These are phyloP conservation scores for Trichophyton benhamiae DNA, from an alignment of 2,329 filamentous ascomycete genomes.

Conservation along the genomic window DNA sequence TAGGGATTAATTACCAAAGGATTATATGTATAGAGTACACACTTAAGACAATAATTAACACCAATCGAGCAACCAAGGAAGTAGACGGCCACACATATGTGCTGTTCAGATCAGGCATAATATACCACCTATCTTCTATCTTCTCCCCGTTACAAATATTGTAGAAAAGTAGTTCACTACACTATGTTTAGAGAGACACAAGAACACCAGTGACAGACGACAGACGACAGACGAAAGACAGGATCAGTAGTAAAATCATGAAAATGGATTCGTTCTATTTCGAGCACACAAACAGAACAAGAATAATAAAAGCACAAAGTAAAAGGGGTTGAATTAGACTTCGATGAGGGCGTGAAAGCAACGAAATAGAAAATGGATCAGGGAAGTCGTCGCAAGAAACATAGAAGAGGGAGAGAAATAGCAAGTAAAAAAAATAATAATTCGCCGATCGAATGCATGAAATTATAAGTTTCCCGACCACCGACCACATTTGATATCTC, in stretches of 20 bases:
- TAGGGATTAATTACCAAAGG: too few species aligned
- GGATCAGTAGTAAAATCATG: background rate
- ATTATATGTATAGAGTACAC: too few species aligned
- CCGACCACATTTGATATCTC: constrained; percentile 3
- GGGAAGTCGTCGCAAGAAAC: constrained; percentile 1
- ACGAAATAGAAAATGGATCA: constrained; percentile 2
- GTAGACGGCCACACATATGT: too few species aligned
- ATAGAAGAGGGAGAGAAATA: background rate
- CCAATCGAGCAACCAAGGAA: too few species aligned
- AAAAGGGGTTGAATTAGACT: background rate
- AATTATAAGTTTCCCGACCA: constrained; percentile 4
- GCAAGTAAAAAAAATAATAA: constrained; percentile 2
- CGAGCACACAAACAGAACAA: background rate
- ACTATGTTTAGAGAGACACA: background rate
- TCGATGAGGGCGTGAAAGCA: background rate
- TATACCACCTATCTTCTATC: background rate
- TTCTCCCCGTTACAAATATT: background rate
- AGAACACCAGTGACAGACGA: background rate
- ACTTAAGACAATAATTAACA: too few species aligned
- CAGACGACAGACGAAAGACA: background rate
- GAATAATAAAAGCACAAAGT: background rate
- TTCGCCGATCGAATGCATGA: constrained; percentile 5
- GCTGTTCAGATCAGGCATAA: too few species aligned
- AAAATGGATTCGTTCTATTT: constrained; percentile 3
- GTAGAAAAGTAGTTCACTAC: background rate